Evolutionary conservation across 2,329 filamentous ascomycete species (phyloP).

Genomic region (Fusarium hainanense): DNA sequence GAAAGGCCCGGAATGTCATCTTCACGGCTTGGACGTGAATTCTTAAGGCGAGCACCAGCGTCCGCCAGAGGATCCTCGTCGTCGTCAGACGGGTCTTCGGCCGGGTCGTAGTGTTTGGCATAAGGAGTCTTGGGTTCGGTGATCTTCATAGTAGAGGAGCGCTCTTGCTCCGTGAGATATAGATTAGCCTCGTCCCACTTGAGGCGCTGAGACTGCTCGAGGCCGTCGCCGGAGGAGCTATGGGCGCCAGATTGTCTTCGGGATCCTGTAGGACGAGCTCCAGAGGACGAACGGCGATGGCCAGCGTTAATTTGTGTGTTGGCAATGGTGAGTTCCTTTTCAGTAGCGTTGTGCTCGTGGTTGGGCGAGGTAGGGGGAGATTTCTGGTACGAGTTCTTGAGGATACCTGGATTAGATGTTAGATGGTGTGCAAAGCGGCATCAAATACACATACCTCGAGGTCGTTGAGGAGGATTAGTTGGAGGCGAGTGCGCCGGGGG

Average conservation of each 20-base stretch:
- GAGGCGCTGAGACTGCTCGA: constrained; percentile 74
- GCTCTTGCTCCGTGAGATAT: constrained; percentile 96
- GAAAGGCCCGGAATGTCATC: constrained; percentile 93
- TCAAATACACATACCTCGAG: constrained; percentile 55
- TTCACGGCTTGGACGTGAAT: constrained; percentile 56
- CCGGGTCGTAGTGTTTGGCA: constrained; percentile 88
- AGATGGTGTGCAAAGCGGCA: neutral
- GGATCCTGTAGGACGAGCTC: constrained; percentile 70
- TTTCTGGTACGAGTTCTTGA: constrained; percentile 85
- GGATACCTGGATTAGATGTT: constrained; percentile 73
- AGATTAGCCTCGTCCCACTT: constrained; percentile 99
- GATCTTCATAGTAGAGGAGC: constrained; percentile 97
- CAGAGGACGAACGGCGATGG: constrained; percentile 82
- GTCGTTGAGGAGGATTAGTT: constrained; percentile 55
- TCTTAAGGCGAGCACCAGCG: constrained; percentile 46
- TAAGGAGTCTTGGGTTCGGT: constrained; percentile 98
- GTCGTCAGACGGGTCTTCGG: constrained; percentile 85
- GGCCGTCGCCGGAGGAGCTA: constrained; percentile 54
- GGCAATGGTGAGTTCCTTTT: constrained; percentile 90
- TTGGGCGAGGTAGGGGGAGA: constrained; percentile 65
- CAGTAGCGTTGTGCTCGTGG: constrained; percentile 60
- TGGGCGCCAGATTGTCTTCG: constrained; percentile 74
- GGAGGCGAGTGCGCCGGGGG: constrained; percentile 57
- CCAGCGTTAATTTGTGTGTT: constrained; percentile 97
- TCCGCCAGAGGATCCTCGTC: constrained; percentile 61